Evolutionary conservation across 2,329 filamentous ascomycete species (phyloP).

Genomic region (Ceratocystis papillata): DNA sequence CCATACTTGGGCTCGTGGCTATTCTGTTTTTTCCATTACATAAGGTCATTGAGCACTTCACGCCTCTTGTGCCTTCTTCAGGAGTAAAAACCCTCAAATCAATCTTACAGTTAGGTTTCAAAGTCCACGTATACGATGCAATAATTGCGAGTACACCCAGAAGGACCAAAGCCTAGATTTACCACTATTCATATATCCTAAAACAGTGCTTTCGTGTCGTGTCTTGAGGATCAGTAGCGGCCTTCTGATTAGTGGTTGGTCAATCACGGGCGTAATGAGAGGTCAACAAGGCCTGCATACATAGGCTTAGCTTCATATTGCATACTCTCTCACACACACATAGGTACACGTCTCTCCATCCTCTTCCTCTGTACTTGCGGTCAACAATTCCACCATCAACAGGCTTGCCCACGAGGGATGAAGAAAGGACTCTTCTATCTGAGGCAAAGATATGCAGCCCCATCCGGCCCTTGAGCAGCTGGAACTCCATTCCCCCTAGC

Average conservation of each 20-base stretch:
- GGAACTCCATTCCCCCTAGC: not conserved
- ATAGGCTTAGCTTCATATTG: not conserved
- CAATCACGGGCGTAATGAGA: not conserved
- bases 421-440: too few species aligned
- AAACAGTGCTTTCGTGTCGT: not conserved
- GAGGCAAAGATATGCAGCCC: not conserved
- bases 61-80: too few species aligned
- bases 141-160: not conserved
- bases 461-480: constrained; percentile 7
- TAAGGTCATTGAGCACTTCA: too few species aligned
- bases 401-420: too few species aligned
- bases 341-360: not conserved
- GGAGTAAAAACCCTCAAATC: not conserved
- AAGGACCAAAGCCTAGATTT: not conserved
- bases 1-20: too few species aligned
- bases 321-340: not conserved
- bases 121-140: not conserved
- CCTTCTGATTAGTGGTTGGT: not conserved
- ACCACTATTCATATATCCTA: not conserved
- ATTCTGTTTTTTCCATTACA: too few species aligned
- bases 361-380: too few species aligned
- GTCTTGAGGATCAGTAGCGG: not conserved
- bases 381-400: too few species aligned
- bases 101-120: not conserved
- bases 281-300: not conserved